Percentiles rank a stretch among this genome's conserved stretches.
phyloP scores from a whole-genome alignment of 805 yeast genomes.

The Wickerhamomyces chambardii region DNA sequence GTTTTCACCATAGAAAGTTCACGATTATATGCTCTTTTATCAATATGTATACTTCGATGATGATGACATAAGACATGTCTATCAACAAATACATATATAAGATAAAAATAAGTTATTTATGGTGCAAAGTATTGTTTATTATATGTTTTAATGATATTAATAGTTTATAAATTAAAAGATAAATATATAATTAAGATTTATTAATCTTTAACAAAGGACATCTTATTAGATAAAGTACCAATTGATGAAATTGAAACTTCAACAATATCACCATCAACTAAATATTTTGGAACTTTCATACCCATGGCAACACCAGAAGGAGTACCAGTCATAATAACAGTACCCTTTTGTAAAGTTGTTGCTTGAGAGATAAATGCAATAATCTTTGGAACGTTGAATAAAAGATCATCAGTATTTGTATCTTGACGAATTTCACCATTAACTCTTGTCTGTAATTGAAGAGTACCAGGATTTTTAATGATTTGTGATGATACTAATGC shows the following conservation, averaged over 20 bases:
- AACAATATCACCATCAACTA: slow-evolving; percentile 34
- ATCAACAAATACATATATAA: too few species aligned
- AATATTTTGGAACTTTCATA: slow-evolving; percentile 28
- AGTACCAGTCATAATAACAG: slow-evolving; percentile 46
- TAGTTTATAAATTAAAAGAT: too few species aligned
- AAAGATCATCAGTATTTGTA: slow-evolving; percentile 36
- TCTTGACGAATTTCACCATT: slow-evolving; percentile 40
- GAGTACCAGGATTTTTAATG: slow-evolving; percentile 20
- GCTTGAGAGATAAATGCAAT: slow-evolving; percentile 42
- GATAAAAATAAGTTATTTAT: too few species aligned
- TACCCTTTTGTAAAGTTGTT: slow-evolving; percentile 43
- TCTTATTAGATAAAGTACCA: slow-evolving; percentile 31
- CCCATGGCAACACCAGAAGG: slow-evolving; percentile 49
- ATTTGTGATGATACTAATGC: slow-evolving; percentile 31
- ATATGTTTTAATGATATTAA: too few species aligned
- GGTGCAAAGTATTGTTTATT: too few species aligned
- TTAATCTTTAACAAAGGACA: slow-evolving; percentile 17
- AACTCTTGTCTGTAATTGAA: slow-evolving; percentile 29
- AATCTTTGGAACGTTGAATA: slow-evolving; percentile 33
- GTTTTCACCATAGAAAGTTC: too few species aligned
- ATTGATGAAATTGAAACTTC: slow-evolving; percentile 31
- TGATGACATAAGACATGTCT: too few species aligned
- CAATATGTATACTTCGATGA: too few species aligned
- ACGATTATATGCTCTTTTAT: too few species aligned
- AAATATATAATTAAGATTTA: too few species aligned